Evolutionary conservation across 2,329 filamentous ascomycete species (phyloP).

Genomic region (Saccharata proteae): DNA sequence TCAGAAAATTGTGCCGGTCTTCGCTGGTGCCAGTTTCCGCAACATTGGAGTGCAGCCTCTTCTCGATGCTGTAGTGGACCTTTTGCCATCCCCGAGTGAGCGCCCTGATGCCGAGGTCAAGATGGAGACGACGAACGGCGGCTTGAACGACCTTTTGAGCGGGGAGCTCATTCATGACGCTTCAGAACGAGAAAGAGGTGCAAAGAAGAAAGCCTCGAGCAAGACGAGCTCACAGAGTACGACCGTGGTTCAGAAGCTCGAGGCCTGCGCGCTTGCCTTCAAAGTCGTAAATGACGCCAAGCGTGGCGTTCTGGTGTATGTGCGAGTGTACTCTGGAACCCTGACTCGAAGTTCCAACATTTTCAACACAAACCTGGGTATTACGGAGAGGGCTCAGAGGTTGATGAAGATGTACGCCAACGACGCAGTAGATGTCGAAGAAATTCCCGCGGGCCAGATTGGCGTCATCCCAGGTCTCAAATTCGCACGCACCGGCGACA

Average conservation of each 20-base stretch:
- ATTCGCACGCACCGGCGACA: conserved; percentile 86
- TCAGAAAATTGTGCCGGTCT: conserved; percentile 70
- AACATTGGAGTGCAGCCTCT: conserved; percentile 91
- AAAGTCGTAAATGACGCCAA: conserved; percentile 86
- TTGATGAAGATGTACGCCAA: conserved; percentile 83
- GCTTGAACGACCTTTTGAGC: conserved; percentile 35
- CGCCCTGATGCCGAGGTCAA: conserved; percentile 68
- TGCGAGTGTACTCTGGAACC: conserved; percentile 79
- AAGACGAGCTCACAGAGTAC: conserved; percentile 12
- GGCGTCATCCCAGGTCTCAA: conserved; percentile 87
- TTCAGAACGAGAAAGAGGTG: too few relatives aligned
- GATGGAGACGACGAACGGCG: conserved; percentile 45
- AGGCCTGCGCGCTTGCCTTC: conserved; percentile 63
- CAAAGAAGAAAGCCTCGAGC: conserved; percentile 8
- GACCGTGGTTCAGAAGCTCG: conserved; percentile 46
- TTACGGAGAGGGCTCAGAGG: conserved; percentile 68
- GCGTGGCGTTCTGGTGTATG: conserved; percentile 79
- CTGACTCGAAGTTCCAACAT: conserved; percentile 62
- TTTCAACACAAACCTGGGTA: conserved; percentile 76
- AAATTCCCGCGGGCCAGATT: conserved; percentile 77
- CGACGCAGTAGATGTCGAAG: conserved; percentile 71
- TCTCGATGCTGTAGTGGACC: conserved; percentile 76
- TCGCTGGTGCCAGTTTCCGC: conserved; percentile 82
- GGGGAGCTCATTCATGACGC: too few relatives aligned
- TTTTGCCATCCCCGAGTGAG: conserved; percentile 73